phyloP scores from a whole-genome alignment of 2,329 filamentous ascomycete species.

The Dactylellina haptotyla region DNA sequence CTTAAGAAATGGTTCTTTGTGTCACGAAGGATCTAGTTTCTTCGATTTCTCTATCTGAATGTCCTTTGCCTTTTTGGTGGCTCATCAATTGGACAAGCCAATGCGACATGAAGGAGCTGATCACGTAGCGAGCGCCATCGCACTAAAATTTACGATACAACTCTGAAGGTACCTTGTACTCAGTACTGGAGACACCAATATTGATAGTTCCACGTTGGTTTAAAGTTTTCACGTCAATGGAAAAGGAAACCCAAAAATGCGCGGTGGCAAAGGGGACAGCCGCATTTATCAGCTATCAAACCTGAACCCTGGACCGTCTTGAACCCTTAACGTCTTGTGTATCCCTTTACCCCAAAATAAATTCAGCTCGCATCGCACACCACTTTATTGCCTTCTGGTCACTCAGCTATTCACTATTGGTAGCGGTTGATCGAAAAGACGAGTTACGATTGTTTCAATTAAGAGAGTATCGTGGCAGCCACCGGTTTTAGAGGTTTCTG shows the following conservation, averaged over 20 bases:
- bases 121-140: no score
- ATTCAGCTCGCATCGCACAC: neutral
- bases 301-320: neutral
- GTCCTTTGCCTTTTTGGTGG: no score
- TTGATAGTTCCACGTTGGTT: neutral
- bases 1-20: neutral
- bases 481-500: neutral
- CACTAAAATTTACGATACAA: no score
- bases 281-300: neutral
- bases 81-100: no score
- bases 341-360: no score
- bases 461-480: slow-evolving; percentile 7
- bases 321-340: no score
- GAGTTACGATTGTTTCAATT: no score
- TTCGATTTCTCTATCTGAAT: no score
- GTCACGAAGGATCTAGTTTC: neutral
- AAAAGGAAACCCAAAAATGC: neutral
- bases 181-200: neutral
- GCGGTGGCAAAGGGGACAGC: neutral
- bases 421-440: no score
- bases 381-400: neutral
- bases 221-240: neutral
- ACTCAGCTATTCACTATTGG: neutral
- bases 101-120: no score
- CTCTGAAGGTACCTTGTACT: neutral